Base-by-base conservation (phyloP, 768 basidiomycete species). In the Candolleomyces aberdarensis region DNA sequence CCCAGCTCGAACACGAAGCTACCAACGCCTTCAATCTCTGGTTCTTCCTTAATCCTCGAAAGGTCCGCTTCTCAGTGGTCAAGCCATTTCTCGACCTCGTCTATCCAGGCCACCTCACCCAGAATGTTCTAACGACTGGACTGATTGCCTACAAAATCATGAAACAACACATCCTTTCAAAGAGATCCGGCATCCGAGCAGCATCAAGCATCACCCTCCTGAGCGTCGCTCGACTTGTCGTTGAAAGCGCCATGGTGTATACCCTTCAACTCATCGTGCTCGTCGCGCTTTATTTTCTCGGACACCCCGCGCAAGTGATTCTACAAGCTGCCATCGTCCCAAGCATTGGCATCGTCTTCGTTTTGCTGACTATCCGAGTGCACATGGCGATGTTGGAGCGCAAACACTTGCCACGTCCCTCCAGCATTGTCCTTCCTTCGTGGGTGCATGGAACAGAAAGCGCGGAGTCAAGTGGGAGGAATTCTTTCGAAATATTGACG, bases 191-290 rank as follows among this genome's bases (percentile, higher is more conserved):
- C 9, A 63, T 71, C 8, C 46, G 67, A 5, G 64, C 44, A 22
- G 22, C 59, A 15, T 55, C 40, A 14, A 31, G 9, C 52, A 47
- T 60, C 29, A 62, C 64, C 26, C 61, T 73, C 10, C 56, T 71
- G 8, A 62, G 60, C 29, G 58, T 72, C 31, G 57, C 69, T 39
- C 64, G 71, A n/a, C 71, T 74, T 36, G 58, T 74, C 8, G 63
- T 74, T 41, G 73, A 72, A 50, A 74, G 73, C 56, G 73, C 73
- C 6, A 69, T 70, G 64, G 63, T 74, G 14, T 74, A 74, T 58
- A 71, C 71, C 3, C 41, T 72, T 7, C 66, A 72, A 46, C 58
- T 74, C 14, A 61, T 71, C 26, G 53, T 70, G 19, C 65, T 72
- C 11, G 69, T 74, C 36, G 66, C 72, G 17, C 61, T 74, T 1